Base-by-base conservation (phyloP, 805 yeast species). In the Teunomyces panamensis region DNA sequence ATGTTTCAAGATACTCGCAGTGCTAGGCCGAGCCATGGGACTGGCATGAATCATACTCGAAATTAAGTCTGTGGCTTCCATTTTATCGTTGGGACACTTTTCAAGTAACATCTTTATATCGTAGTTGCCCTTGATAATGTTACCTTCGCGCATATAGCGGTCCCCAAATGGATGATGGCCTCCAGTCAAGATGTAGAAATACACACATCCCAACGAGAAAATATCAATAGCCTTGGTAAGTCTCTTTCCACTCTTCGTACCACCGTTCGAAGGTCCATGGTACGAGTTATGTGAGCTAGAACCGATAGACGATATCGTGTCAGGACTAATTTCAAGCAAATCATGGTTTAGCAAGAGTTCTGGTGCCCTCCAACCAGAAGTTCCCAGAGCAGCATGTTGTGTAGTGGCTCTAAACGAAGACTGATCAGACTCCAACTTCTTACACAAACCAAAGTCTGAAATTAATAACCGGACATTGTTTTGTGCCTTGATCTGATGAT, bases 361-460 rank as follows among this genome's bases (percentile, higher is more conserved):
- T 0, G 99, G 99, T 0, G 99, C 98, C 56, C 97, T 79, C 99
- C 99, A 94, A 3, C 99, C 99, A 3, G 94, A 81, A 0, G 99
- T 94, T 1, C 99, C 99, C 51, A 69, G 69, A 0, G 97, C 96
- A 14, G 96, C 95, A 58, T 89, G 84, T 30, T 89, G 90, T 0
- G 94, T 85, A 0, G 96, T 92, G 0, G 97, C 96, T 52, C 92
- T 78, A 65, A 92, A 92, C 1, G 96, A 88, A 1, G 96, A 87
- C 65, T 94, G 97, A 56, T 90, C 98, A 11, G 84, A 81, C 52
- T 94, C 99, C 44, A 94, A 70, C 60, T 87, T 87, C 62, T 92
- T 91, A 63, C 99, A 94, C 7, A 94, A 77, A 0, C 99, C 99
- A 70, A 94, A 94, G 66, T 94, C 99, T 0, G 97, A 90, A 26